Evolutionary conservation across 108 stramenopile species (phyloP), one percentile per base, ranked within the genome.

Genomic region (Chaetoceros tenuissimus): DNA sequence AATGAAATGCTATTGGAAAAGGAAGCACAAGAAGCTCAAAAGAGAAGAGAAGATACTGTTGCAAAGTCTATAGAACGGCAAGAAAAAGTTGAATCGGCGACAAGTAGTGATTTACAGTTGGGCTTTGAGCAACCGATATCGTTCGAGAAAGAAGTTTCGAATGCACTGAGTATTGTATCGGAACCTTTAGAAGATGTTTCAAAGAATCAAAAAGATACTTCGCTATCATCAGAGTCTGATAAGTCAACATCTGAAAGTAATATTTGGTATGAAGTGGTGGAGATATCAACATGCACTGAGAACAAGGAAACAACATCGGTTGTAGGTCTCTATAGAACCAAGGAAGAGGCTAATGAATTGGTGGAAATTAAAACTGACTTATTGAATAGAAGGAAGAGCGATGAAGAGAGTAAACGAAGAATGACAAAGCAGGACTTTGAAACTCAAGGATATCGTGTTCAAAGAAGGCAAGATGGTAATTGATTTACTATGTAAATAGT

Each of bases 291-390:
- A 10, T 10, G 34, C 13, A 40, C 8, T 40, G 13, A 13, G 5
- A 40, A 10, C 34, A 40, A 10, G 34, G 13, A 40, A 40, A 13
- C 5, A 40, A 24, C 17, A 51, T 1, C 22, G 18, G 50, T 51
- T 24, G 50, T 51, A 18, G 50, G 23, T 24, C 24, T 51, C 18
- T 51, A 51, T 24, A 25, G 17, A 24, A 51, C 50, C 25, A 51
- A 51, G 25, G 24, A 24, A 51, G 50, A 51, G 24, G 50, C 50
- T 2, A 17, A 51, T 24, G 22, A 25, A 3, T 51, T 24, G 22
- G 50, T 51, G 22, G 50, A 3, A 1, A 51, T 51, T 51, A 51
- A 51, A 51, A 3, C 22, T 24, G 50, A 51, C 2, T 47, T 47
- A 21, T 3, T 47, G 3, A 47, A 47, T 47, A 19, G 46, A 3